These are phyloP conservation scores for Malus hybrid DNA, from an alignment of 331 rosid species.

Conservation along the genomic window DNA sequence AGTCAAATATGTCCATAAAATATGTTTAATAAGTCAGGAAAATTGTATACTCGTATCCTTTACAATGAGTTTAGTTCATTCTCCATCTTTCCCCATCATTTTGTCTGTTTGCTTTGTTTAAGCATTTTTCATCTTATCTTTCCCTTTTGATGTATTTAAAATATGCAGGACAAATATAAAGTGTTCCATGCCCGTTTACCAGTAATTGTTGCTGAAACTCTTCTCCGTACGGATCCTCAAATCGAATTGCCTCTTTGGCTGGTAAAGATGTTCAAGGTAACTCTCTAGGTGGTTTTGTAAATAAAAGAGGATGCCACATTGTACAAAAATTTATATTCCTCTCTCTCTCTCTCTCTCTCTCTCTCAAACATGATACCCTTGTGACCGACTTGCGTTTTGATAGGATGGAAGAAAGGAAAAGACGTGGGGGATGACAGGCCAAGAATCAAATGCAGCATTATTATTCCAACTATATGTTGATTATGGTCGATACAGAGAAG, in stretches of 20 bases:
- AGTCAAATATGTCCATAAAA: background rate
- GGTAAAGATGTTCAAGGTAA: constrained; percentile 86
- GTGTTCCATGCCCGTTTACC: constrained; percentile 73
- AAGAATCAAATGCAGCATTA: constrained; percentile 75
- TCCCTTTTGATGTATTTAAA: constrained; percentile 4
- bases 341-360: no score
- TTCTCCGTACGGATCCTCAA: constrained; percentile 72
- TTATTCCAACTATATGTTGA: constrained; percentile 67
- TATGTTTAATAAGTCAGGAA: background rate
- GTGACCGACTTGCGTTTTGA: constrained; percentile 12
- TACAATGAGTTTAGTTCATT: background rate
- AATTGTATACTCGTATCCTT: background rate
- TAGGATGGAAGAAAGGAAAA: constrained; percentile 67
- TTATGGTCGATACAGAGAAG: constrained; percentile 80
- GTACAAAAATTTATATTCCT: background rate
- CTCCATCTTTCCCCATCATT: background rate
- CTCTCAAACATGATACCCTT: no score
- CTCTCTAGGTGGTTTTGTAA: constrained; percentile 1
- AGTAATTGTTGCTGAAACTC: constrained; percentile 73
- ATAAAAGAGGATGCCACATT: constrained; percentile 1
- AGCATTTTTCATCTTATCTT: constrained; percentile 1
- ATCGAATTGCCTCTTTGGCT: constrained; percentile 94
- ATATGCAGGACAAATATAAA: constrained; percentile 70
- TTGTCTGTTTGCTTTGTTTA: background rate
- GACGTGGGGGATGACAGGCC: constrained; percentile 74